Evolutionary conservation across 768 basidiomycete genomes (phyloP), one percentile per base, ranked within the genome.

Genomic region (Hygrocybe coccinea): DNA sequence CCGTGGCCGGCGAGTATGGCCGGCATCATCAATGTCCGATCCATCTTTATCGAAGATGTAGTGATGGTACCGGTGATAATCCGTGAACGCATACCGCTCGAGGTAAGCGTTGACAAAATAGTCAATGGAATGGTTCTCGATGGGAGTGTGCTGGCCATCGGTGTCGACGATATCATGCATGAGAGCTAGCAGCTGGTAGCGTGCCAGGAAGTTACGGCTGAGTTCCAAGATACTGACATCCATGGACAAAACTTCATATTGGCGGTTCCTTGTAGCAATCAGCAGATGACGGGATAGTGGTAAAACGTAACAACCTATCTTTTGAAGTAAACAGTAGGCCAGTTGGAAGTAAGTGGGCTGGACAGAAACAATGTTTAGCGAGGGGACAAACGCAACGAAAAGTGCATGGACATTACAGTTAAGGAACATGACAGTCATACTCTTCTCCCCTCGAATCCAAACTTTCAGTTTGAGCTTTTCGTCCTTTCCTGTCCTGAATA

Each of bases 131-230:
- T 80, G 76, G 3, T 70, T 59, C 44, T 70, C 64, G 4, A 69
- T 2, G 0, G 74, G 66, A 1, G 74, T 73, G 17, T 65, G 58
- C 15, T 61, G 50, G 3, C 56, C 59, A 52, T 79, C 73, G 1
- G 57, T 69, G 14, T 64, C 54, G 49, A 71, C 60, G n/a, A 85
- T 75, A 24, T 78, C 67, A 0, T 73, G 61, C 56, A 87, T 76
- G 37, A 80, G 61, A 1, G 69, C 71, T 21, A 80, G 61, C 1
- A 82, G 70, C 17, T 76, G 78, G 60, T 77, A 84, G 39, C 78
- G 76, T 36, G 74, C 72, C 39, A 87, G 64, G 59, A 82, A 87
- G 39, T 77, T 74, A 48, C 68, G 68, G 59, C 83, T 79, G 0
- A 58, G 63, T 0, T 62, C 55, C 56, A 75, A 79, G 0, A 77